These are phyloP conservation scores for Canariomyces notabilis DNA, from an alignment of 2,329 filamentous ascomycete species.

Conservation along the genomic window DNA sequence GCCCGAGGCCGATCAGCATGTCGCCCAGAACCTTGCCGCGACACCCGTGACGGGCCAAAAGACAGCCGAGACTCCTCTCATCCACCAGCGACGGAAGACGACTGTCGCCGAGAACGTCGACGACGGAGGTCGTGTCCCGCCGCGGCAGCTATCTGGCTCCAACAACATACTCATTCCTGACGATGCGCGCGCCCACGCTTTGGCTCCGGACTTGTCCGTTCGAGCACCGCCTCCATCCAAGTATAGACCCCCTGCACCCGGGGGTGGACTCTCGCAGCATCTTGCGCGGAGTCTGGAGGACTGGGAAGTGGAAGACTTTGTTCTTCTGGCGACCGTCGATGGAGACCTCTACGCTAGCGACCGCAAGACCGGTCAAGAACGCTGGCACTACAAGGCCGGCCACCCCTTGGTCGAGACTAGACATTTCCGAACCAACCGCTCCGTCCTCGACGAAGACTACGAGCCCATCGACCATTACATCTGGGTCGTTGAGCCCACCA, in stretches of 20 bases:
- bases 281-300: conserved; percentile 96
- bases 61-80: conserved; percentile 26
- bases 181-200: conserved; percentile 94
- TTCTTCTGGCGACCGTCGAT: conserved; percentile 99
- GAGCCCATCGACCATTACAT: conserved; percentile 75
- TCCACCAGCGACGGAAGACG: conserved; percentile 25
- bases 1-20: conserved; percentile 22
- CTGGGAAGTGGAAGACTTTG: conserved; percentile 99
- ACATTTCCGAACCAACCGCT: conserved; percentile 68
- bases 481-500: conserved; percentile 91
- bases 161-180: conserved; percentile 39
- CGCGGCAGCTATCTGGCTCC: conserved; percentile 27
- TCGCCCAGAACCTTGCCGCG: conserved; percentile 17
- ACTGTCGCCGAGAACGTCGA: conserved; percentile 22
- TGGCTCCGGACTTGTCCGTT: conserved; percentile 89
- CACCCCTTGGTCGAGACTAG: conserved; percentile 87
- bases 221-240: conserved; percentile 81
- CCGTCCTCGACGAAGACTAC: conserved; percentile 54
- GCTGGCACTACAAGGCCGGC: conserved; percentile 80
- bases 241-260: conserved; percentile 51
- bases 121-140: conserved; percentile 14
- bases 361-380: conserved; percentile 74
- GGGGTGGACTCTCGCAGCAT: conserved; percentile 71
- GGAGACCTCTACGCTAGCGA: conserved; percentile 90
- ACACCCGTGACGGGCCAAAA: conserved; percentile 23